Percentiles rank a stretch among this genome's conserved stretches.
Conservation (phyloP, 2,329 filamentous ascomycete species). For the Ascochyta koolunga region DNA sequence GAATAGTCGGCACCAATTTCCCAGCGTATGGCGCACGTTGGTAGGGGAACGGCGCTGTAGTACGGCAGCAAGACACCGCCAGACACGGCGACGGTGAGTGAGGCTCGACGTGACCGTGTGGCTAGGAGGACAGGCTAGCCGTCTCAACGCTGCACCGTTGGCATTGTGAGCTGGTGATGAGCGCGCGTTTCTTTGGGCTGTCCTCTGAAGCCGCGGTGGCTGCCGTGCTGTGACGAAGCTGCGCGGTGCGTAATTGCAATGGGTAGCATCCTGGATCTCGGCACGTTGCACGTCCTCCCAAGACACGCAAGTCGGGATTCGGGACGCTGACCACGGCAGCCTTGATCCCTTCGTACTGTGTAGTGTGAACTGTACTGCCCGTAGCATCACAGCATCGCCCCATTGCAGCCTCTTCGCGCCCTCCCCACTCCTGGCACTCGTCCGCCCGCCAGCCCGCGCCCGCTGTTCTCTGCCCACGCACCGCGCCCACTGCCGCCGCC, state of each 20-base stretch:
- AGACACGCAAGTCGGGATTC: slow-evolving; percentile 3
- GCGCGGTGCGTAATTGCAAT: slow-evolving; percentile 5
- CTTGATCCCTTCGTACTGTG: slow-evolving; percentile 7
- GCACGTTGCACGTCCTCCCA: slow-evolving; percentile 2
- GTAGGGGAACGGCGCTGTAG: slow-evolving; percentile 4
- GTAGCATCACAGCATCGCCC: slow-evolving; percentile 1
- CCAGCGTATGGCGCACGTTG: slow-evolving; percentile 10
- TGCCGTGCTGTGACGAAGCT: no score
- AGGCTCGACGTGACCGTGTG: no score
- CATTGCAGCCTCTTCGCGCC: neutral
- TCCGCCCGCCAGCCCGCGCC: neutral
- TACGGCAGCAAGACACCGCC: neutral
- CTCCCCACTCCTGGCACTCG: neutral
- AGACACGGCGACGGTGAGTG: no score
- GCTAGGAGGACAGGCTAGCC: no score
- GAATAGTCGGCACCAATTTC: neutral
- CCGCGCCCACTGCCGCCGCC: slow-evolving; percentile 5
- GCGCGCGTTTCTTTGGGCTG: neutral
- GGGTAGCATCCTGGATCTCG: slow-evolving; percentile 6
- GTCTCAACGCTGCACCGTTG: no score
- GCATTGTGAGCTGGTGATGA: neutral
- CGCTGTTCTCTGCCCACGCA: neutral
- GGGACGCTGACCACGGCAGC: slow-evolving; percentile 7
- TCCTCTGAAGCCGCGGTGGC: slow-evolving; percentile 3
- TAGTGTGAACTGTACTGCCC: no score